Evolutionary conservation across 2,329 filamentous ascomycete species (phyloP).

Genomic region (Scedosporium apiospermum): DNA sequence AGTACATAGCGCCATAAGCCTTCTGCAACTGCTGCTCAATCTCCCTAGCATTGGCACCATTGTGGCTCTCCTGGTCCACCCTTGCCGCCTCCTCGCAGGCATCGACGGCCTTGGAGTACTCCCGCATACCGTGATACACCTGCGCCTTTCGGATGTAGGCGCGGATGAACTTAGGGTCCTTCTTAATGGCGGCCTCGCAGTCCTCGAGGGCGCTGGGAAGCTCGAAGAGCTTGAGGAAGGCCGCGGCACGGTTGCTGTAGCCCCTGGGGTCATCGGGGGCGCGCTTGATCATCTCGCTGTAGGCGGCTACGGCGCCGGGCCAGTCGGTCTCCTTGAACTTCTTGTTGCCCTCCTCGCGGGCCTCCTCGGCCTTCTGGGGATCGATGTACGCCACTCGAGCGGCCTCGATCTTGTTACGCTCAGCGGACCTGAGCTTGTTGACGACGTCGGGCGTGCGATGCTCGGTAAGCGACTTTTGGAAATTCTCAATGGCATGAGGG

Average conservation of each 20-base stretch:
- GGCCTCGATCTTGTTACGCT: conserved; percentile 73
- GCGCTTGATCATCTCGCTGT: conserved; percentile 94
- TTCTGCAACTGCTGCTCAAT: conserved; percentile 94
- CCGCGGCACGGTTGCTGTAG: conserved; percentile 94
- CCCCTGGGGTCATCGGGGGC: conserved; percentile 86
- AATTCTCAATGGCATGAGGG: conserved; percentile 72
- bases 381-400: conserved; percentile 77
- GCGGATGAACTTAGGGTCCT: conserved; percentile 84
- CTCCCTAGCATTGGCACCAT: conserved; percentile 74
- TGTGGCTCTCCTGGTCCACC: conserved; percentile 60
- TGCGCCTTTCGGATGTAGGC: conserved; percentile 96
- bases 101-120: conserved; percentile 92
- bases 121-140: conserved; percentile 92
- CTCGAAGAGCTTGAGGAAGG: conserved; percentile 91
- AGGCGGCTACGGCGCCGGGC: conserved; percentile 88
- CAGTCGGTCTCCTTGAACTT: conserved; percentile 97
- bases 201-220: conserved; percentile 91
- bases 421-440: conserved; percentile 80
- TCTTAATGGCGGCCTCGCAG: conserved; percentile 84
- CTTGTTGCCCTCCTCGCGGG: conserved; percentile 86
- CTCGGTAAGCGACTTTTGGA: conserved; percentile 89
- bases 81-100: conserved; percentile 71
- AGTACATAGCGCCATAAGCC: conserved; percentile 82
- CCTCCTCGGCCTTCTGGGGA: conserved; percentile 87
- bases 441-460: conserved; percentile 93